Conservation (phyloP, 345 rosid species). For the Eucalyptus sp. region DNA sequence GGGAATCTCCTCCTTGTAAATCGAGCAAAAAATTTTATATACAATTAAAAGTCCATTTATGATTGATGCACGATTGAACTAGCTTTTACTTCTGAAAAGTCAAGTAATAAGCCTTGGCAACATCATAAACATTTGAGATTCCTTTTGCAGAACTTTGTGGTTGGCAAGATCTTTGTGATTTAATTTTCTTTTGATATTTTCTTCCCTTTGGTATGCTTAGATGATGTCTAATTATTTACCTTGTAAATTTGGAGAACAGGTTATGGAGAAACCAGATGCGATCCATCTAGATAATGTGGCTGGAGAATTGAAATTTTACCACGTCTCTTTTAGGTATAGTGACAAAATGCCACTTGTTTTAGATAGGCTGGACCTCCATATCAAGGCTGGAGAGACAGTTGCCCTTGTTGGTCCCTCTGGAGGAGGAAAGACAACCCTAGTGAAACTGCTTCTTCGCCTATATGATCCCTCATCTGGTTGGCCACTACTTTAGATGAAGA, state of each 20-base stretch:
- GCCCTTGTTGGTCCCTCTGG: constrained; percentile 96
- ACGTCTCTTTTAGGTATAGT: constrained; percentile 58
- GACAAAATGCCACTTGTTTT: constrained; percentile 46
- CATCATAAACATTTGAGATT: not conserved
- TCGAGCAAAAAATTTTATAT: not conserved
- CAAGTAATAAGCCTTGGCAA: not conserved
- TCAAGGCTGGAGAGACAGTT: constrained; percentile 86
- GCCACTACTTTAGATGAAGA: not conserved
- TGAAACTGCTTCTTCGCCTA: constrained; percentile 88
- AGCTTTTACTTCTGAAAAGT: not conserved
- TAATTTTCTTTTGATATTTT: not conserved
- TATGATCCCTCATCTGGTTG: constrained; percentile 74
- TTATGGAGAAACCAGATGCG: constrained; percentile 47
- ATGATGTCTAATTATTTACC: not conserved
- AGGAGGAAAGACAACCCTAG: constrained; percentile 95
- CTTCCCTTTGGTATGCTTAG: not conserved
- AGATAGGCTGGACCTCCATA: constrained; percentile 61
- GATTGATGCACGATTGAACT: not conserved
- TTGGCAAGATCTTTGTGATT: not conserved
- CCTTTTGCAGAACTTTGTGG: not conserved
- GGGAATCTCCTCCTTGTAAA: not conserved
- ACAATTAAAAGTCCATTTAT: not conserved
- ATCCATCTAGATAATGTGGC: constrained; percentile 37
- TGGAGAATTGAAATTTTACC: constrained; percentile 66
- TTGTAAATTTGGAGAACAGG: constrained; percentile 18